Evolutionary conservation across 495 filamentous ascomycete genomes (phyloP), one percentile per base, ranked within the genome.

Genomic region (Penicillium malachiteum): DNA sequence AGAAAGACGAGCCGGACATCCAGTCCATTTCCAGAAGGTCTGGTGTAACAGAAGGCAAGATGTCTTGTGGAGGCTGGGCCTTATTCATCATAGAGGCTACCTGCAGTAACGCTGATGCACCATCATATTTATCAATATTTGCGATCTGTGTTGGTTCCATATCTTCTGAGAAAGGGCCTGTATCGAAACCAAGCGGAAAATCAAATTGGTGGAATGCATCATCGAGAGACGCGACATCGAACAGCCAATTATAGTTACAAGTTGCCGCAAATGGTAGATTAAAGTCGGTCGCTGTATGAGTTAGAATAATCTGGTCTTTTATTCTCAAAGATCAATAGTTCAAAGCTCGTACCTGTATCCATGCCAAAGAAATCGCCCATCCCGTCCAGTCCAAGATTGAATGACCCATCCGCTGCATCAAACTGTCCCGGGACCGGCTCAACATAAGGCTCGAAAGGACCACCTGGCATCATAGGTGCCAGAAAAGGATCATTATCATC

Each of bases 261-360:
- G 77, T 75, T 5, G 80, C 79, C 5, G 79, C 82, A 58, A 82
- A 85, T 2, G 80, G 80, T 54, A 79, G 77, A 50, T 82, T 81
- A 54, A 84, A 84, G 13, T 78, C 80, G 53, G 71, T 81, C 11
- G 77, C 75, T 75, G 49, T 26, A 26, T 9, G 12, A 14, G 48
- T 72, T 56, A 71, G 54, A 37, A 40, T 48, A 10, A 39, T 18
- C 11, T 26, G 21, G 21, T 26, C 0, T 1, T 31, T 12, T 50
- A 11, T 8, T 5, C 30, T 13, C 21, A 1, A 37, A 3, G 1
- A 7, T 18, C 12, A 9, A 8, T 14, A 33, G 7, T 26, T 14
- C 41, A 11, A 33, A 38, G n/a, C 9, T 48, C 59, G 37, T 66
- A 71, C 69, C 69, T 7, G 69, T 74, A 32, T 74, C 69, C 50